These are phyloP conservation scores for Cucumis sativus DNA, from an alignment of 306 rosid genomes.

Conservation along the genomic window Cucumber_9930_V3 NC_026661.2:21083501-21084000, in stretches of 20 bases:
- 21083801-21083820: too few relatives aligned
- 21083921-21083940: background rate
- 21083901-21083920: background rate
- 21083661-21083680: background rate
- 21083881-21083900: too few relatives aligned
- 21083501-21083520: conserved; percentile 2
- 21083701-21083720: background rate
- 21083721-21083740: background rate
- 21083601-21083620: conserved; percentile 21
- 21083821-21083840: too few relatives aligned
- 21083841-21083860: too few relatives aligned
- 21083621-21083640: conserved; percentile 20
- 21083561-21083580: background rate
- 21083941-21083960: background rate
- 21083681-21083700: too few relatives aligned
- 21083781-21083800: background rate
- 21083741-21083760: background rate
- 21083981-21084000: background rate
- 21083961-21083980: background rate
- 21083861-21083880: too few relatives aligned
- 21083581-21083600: background rate
- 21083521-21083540: conserved; percentile 4
- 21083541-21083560: background rate
- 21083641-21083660: background rate
- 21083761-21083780: background rate